Conservation (phyloP, 2,329 filamentous ascomycete species). For the Colletotrichum chlorophyti region DNA sequence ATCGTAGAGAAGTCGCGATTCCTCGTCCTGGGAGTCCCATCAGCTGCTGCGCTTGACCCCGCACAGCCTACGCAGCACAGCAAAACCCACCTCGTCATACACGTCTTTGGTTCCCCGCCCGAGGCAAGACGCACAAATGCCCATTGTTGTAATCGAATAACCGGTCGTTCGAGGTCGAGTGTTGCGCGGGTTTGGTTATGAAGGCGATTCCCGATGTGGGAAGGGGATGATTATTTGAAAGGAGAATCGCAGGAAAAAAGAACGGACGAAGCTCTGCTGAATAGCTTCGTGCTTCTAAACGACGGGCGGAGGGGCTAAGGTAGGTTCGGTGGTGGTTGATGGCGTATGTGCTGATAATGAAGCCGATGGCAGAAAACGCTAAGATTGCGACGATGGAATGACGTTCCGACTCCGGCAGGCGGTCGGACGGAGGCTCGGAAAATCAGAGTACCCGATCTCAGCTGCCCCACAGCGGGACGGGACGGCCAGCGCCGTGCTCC, state of each 20-base stretch:
- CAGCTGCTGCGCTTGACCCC: constrained; percentile 1
- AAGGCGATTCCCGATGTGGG: not conserved
- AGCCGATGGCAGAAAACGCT: constrained; percentile 33
- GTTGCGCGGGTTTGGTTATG: not conserved
- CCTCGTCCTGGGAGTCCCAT: constrained; percentile 54
- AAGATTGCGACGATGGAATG: constrained; percentile 24
- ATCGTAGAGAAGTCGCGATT: constrained; percentile 65
- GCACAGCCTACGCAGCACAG: not conserved
- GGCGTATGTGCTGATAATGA: constrained; percentile 22
- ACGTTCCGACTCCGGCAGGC: constrained; percentile 20
- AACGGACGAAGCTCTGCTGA: constrained; percentile 19
- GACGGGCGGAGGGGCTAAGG: constrained; percentile 8
- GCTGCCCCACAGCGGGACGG: constrained; percentile 24
- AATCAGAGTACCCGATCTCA: not conserved
- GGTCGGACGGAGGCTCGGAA: constrained; percentile 3
- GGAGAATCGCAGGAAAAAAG: not conserved
- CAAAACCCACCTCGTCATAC: constrained; percentile 59
- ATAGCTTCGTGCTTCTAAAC: constrained; percentile 1
- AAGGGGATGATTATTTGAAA: not conserved
- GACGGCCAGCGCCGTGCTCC: constrained; percentile 28
- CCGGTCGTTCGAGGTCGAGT: not conserved
- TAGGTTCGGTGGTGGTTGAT: constrained; percentile 9
- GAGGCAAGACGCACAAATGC: constrained; percentile 67
- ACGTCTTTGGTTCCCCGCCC: constrained; percentile 57
- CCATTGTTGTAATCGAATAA: constrained; percentile 51